These are phyloP conservation scores for Blastomyces emzantsi DNA, from an alignment of 2,329 filamentous ascomycete genomes.

Conservation along the genomic window DNA sequence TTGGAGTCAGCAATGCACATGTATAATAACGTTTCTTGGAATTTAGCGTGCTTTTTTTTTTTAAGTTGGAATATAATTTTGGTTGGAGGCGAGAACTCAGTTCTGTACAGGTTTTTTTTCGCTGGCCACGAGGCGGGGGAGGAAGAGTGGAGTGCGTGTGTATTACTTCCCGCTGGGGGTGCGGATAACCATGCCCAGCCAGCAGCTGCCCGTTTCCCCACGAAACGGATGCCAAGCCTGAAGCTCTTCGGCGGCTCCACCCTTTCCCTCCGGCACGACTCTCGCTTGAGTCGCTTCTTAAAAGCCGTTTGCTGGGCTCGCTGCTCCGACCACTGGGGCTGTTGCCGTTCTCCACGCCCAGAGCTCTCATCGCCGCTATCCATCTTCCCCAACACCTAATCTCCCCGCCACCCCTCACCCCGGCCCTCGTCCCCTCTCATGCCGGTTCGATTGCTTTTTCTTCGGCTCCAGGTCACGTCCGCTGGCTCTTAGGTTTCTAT, in stretches of 20 bases:
- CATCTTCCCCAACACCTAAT: background rate
- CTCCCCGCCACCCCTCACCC: background rate
- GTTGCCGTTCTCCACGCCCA: background rate
- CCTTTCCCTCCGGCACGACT: background rate
- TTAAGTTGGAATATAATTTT: background rate
- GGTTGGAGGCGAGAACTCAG: background rate
- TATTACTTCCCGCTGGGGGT: background rate
- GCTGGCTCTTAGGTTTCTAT: background rate
- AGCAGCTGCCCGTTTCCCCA: background rate
- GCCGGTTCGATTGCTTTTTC: background rate
- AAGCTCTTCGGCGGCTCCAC: constrained; percentile 1
- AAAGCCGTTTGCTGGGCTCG: too few relatives aligned
- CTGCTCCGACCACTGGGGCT: background rate
- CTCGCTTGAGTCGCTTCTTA: too few relatives aligned
- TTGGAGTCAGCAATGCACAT: too few relatives aligned
- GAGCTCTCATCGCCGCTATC: background rate
- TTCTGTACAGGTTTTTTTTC: background rate
- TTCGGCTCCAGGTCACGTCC: background rate
- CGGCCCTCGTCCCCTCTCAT: background rate
- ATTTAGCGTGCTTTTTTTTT: background rate
- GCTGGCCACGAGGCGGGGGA: background rate
- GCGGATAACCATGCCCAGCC: background rate
- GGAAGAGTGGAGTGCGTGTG: background rate
- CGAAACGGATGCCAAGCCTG: constrained; percentile 4
- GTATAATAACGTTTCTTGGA: background rate